A percentile compares a stretch with the other conserved stretches of the same genome.
These are phyloP conservation scores for Boletus rubescentipes DNA, from an alignment of 768 basidiomycete genomes.

Conservation along the genomic window DNA sequence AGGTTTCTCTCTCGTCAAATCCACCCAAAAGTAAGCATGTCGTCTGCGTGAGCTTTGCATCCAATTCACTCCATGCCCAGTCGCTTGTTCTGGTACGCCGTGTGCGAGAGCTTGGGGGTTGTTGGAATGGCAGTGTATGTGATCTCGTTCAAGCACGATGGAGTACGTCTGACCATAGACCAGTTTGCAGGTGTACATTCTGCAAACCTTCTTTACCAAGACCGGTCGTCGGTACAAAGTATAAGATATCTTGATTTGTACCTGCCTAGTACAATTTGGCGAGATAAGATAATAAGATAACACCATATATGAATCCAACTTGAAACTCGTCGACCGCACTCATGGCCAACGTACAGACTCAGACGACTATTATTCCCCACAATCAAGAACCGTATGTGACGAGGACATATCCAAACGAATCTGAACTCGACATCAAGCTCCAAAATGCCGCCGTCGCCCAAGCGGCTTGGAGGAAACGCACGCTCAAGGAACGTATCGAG, in stretches of 20 bases:
- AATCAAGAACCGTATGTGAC: constrained; percentile 58
- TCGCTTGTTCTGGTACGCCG: constrained; percentile 92
- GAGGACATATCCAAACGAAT: constrained; percentile 60
- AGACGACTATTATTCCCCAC: constrained; percentile 86
- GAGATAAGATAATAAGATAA: constrained; percentile 12
- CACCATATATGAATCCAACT: not conserved
- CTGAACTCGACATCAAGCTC: constrained; percentile 63
- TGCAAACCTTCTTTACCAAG: constrained; percentile 97
- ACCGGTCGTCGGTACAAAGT: constrained; percentile 90
- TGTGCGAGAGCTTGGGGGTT: constrained; percentile 75
- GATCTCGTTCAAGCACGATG: not conserved
- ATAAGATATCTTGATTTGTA: constrained; percentile 37
- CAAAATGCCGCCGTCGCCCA: constrained; percentile 62
- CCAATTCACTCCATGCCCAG: constrained; percentile 36
- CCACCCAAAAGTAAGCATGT: constrained; percentile 71
- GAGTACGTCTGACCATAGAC: constrained; percentile 7
- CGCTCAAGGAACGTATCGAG: constrained; percentile 62
- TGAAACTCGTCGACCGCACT: not conserved
- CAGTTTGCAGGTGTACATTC: constrained; percentile 86
- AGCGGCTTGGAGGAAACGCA: constrained; percentile 63
- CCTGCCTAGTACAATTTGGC: not conserved
- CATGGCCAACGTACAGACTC: constrained; percentile 36
- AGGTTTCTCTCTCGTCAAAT: constrained; percentile 90
- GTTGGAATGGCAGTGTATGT: constrained; percentile 88
- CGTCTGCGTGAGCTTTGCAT: not conserved